Percentiles rank a stretch among this genome's conserved stretches.
Evolutionary conservation across 208 protist genomes (phyloP).

Genomic region (Crithidia bombi): DNA sequence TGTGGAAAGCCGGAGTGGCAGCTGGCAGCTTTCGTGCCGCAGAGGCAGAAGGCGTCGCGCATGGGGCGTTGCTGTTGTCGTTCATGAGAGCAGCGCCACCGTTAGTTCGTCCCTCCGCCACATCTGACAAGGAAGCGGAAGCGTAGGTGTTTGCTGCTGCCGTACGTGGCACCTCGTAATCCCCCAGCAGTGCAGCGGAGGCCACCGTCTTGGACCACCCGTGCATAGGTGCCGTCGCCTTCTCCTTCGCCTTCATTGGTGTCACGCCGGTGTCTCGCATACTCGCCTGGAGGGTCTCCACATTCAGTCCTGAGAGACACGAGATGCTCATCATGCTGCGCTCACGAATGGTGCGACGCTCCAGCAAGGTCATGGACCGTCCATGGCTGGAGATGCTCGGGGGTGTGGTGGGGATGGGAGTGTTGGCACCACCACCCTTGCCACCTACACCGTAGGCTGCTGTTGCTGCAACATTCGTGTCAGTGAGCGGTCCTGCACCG

Average conservation of each 20-base stretch:
- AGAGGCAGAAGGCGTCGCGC: background rate
- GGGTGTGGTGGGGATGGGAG: background rate
- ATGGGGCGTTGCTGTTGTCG: background rate
- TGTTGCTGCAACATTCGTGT: background rate
- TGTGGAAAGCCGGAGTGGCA: constrained; percentile 5
- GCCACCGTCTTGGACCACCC: constrained; percentile 71
- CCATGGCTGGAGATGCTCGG: constrained; percentile 10
- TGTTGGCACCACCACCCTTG: background rate
- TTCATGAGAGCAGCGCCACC: too few species aligned
- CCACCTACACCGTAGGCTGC: background rate
- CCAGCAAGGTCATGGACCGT: constrained; percentile 66
- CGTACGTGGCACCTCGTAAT: constrained; percentile 24
- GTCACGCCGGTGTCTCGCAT: constrained; percentile 36
- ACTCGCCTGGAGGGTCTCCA: constrained; percentile 68
- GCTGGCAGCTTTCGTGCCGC: background rate
- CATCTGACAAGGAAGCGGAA: background rate
- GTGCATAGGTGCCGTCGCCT: constrained; percentile 34
- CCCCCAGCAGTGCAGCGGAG: constrained; percentile 32
- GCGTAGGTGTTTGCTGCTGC: too few species aligned
- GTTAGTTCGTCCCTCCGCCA: background rate
- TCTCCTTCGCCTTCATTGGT: constrained; percentile 5
- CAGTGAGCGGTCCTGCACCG: background rate
- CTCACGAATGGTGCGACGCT: constrained; percentile 67
- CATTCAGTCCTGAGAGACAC: constrained; percentile 63
- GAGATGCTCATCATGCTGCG: constrained; percentile 58